phyloP scores from a whole-genome alignment of 2,329 filamentous ascomycete species.

The Ophiocordyceps australis region DNA sequence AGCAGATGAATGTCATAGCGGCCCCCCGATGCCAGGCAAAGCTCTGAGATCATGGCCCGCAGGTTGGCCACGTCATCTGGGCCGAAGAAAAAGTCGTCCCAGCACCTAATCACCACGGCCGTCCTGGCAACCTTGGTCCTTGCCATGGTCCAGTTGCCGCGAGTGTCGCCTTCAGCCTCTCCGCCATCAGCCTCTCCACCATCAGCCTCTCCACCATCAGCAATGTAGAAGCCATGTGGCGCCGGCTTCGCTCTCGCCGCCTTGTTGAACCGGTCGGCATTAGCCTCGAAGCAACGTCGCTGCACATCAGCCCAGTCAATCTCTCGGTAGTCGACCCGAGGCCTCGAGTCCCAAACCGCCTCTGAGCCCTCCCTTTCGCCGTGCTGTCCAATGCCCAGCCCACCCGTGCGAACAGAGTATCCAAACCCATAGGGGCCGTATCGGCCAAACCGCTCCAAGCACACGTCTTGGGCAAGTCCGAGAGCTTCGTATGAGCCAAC shows the following conservation, averaged over 20 bases:
- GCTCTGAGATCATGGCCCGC: slow-evolving; percentile 67
- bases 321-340: slow-evolving; percentile 58
- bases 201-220: background rate
- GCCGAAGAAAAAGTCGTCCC: slow-evolving; percentile 63
- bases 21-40: slow-evolving; percentile 63
- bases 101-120: slow-evolving; percentile 66
- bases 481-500: slow-evolving; percentile 77
- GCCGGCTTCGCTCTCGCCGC: slow-evolving; percentile 19
- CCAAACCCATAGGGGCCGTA: slow-evolving; percentile 81
- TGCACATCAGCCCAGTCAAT: slow-evolving; percentile 70
- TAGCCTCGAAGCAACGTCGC: slow-evolving; percentile 52
- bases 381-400: slow-evolving; percentile 69
- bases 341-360: slow-evolving; percentile 51
- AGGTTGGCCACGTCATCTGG: slow-evolving; percentile 69
- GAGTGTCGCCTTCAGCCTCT: slow-evolving; percentile 2
- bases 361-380: slow-evolving; percentile 71
- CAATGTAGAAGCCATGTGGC: slow-evolving; percentile 32
- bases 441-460: slow-evolving; percentile 81
- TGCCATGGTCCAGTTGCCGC: background rate
- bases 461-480: slow-evolving; percentile 66
- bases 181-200: background rate
- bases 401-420: slow-evolving; percentile 62
- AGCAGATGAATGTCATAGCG: slow-evolving; percentile 79
- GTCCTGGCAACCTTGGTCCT: slow-evolving; percentile 24
- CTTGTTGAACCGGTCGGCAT: slow-evolving; percentile 53